These are phyloP conservation scores for Adansonia digitata DNA, from an alignment of 345 rosid species.

Conservation along the genomic window DNA sequence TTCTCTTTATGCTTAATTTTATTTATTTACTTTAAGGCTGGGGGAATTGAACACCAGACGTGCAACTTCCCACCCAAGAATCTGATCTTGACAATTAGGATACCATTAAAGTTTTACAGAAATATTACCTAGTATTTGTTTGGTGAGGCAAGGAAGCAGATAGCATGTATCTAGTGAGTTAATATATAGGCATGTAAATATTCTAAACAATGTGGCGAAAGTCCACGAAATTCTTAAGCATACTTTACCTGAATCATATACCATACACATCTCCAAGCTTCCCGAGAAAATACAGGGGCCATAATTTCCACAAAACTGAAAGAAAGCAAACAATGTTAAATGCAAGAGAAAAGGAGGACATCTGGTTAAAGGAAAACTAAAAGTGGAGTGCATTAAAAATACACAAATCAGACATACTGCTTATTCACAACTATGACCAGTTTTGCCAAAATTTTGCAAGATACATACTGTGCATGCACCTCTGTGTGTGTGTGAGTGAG, in stretches of 20 bases:
- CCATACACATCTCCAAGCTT: conserved; percentile 98
- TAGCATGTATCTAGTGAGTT: background rate
- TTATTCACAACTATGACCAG: background rate
- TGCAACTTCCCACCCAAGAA: background rate
- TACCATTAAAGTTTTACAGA: background rate
- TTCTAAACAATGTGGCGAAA: conserved; percentile 9
- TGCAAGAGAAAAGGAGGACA: background rate
- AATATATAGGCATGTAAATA: background rate
- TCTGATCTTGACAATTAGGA: background rate
- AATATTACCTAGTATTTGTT: background rate
- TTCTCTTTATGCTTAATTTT: background rate
- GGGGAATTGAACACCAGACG: background rate
- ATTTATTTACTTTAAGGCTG: background rate
- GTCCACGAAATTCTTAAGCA: conserved; percentile 12
- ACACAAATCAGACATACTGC: background rate
- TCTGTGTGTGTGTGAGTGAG: background rate
- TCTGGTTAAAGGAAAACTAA: background rate
- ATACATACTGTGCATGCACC: background rate
- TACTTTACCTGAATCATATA: conserved; percentile 83
- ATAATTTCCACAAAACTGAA: conserved; percentile 96
- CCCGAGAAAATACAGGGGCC: conserved; percentile 93
- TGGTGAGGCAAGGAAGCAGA: background rate
- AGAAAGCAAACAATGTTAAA: conserved; percentile 12
- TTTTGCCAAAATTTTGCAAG: background rate
- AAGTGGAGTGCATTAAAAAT: background rate